Evolutionary conservation across 345 rosid species (phyloP).

Genomic region (Durio zibethinus): DNA sequence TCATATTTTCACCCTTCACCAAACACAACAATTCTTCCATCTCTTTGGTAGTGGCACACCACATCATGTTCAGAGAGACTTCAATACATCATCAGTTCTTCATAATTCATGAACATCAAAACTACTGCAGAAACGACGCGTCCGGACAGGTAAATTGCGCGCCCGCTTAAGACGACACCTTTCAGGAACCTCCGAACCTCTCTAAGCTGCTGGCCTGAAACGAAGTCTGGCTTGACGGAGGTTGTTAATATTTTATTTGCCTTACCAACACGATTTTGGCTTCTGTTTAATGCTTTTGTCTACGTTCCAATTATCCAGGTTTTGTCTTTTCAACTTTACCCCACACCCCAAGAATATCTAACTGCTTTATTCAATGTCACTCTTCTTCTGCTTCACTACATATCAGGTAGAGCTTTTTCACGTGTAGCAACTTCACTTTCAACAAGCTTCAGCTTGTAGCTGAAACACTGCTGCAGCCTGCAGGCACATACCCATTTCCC

Average conservation of each 20-base stretch:
- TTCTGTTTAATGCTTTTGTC: neutral
- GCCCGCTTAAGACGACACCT: neutral
- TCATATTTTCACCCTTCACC: neutral
- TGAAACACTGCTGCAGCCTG: slow-evolving; percentile 1
- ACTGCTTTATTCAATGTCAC: neutral
- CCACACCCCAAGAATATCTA: neutral
- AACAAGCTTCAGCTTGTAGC: neutral
- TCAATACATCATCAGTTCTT: neutral
- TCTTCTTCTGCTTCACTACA: neutral
- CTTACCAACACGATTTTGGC: neutral
- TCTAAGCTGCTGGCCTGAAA: neutral
- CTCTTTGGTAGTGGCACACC: neutral
- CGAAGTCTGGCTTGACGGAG: neutral
- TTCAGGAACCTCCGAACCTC: neutral
- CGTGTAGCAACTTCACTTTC: neutral
- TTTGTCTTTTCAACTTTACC: neutral
- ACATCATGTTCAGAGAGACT: neutral
- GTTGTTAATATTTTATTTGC: neutral
- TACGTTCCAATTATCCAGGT: neutral
- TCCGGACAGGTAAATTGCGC: neutral
- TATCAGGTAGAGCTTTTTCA: neutral
- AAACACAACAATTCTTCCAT: neutral
- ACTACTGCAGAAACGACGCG: neutral
- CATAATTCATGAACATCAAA: neutral
- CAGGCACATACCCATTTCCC: neutral